phyloP scores from a whole-genome alignment of 1,284 basidiomycete genomes.

The Fomitopsis pinicola region DNA sequence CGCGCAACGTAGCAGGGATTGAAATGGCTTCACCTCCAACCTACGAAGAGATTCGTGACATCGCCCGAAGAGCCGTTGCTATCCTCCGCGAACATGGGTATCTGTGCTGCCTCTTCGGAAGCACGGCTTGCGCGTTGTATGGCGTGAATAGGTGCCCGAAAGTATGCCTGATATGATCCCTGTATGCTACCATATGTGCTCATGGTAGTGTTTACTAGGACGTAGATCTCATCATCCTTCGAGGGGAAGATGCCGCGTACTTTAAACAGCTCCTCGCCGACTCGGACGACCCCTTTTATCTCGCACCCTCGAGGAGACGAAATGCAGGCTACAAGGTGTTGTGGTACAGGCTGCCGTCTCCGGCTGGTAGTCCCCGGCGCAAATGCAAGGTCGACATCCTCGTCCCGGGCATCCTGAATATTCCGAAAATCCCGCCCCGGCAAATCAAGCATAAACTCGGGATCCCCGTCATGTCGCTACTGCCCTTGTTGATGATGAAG shows the following conservation, averaged over 20 bases:
- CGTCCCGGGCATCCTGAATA: conserved; percentile 26
- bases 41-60: conserved; percentile 8
- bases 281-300: conserved; percentile 20
- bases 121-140: conserved; percentile 17
- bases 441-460: conserved; percentile 11
- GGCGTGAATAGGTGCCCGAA: conserved; percentile 17
- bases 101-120: conserved; percentile 20
- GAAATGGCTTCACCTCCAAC: neutral
- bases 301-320: conserved; percentile 19
- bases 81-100: conserved; percentile 9
- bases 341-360: conserved; percentile 19
- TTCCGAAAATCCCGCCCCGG: conserved; percentile 22
- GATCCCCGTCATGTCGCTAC: conserved; percentile 28
- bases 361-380: neutral
- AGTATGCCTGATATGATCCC: conserved; percentile 2
- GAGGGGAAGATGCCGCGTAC: conserved; percentile 13
- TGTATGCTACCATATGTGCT: neutral
- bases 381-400: conserved; percentile 28
- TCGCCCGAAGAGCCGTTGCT: conserved; percentile 5
- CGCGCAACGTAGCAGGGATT: neutral
- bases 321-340: conserved; percentile 26
- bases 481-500: conserved; percentile 29
- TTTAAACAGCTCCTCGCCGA: conserved; percentile 23
- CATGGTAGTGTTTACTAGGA: conserved; percentile 17
- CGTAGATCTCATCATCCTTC: conserved; percentile 26